A percentile compares a stretch with the other conserved stretches of the same genome.
phyloP scores from a whole-genome alignment of 2,329 filamentous ascomycete species.

The Amesomyces nigricolor region DNA sequence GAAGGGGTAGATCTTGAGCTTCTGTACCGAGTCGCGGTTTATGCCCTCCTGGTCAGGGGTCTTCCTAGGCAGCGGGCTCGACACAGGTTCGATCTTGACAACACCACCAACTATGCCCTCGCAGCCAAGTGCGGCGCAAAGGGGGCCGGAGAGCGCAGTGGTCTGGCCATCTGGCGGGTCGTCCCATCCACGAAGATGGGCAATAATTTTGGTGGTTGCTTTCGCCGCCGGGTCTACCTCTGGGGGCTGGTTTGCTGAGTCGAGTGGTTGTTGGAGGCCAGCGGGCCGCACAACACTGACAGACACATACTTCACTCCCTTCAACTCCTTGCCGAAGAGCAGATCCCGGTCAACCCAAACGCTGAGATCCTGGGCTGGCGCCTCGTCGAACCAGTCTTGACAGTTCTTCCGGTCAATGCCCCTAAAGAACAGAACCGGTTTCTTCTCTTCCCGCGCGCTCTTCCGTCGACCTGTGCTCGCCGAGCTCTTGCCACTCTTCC shows the following conservation, averaged over 20 bases:
- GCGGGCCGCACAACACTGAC: conserved; percentile 85
- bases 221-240: conserved; percentile 57
- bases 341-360: conserved; percentile 83
- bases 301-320: conserved; percentile 68
- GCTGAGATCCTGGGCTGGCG: conserved; percentile 53
- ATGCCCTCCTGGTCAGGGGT: conserved; percentile 33
- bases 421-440: conserved; percentile 68
- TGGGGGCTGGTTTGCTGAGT: conserved; percentile 60
- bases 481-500: conserved; percentile 69
- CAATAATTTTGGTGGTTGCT: conserved; percentile 65
- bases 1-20: conserved; percentile 79
- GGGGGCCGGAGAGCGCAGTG: conserved; percentile 67
- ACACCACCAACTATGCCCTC: conserved; percentile 76
- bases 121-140: conserved; percentile 69
- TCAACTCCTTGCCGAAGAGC: conserved; percentile 63
- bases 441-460: conserved; percentile 57
- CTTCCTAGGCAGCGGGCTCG: conserved; percentile 61
- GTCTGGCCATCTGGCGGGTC: conserved; percentile 80
- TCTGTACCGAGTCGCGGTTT: conserved; percentile 41
- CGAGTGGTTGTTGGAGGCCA: conserved; percentile 64
- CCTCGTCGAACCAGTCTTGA: conserved; percentile 71
- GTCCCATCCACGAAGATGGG: conserved; percentile 71
- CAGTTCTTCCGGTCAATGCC: conserved; percentile 68
- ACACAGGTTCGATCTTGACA: conserved; percentile 79
- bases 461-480: conserved; percentile 58